Conservation (phyloP, 805 yeast species). For the Candida berthetii region DNA sequence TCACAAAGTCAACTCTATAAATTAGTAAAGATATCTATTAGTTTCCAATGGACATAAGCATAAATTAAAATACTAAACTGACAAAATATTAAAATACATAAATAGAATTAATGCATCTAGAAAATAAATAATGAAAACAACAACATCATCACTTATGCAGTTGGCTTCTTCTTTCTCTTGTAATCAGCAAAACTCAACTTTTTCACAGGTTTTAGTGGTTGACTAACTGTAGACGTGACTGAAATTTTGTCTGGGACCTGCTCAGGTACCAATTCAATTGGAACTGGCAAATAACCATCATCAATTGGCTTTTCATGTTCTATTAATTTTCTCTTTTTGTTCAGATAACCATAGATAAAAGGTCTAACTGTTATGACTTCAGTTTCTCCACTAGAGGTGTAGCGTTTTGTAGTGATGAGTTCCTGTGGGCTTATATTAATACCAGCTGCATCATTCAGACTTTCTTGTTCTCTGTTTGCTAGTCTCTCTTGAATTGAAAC, state of each 20-base stretch:
- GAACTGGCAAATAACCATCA: constrained; percentile 19
- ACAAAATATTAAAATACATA: too few relatives aligned
- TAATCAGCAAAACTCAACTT: constrained; percentile 74
- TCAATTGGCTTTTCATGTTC: constrained; percentile 5
- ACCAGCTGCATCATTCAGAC: constrained; percentile 8
- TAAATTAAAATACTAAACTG: too few relatives aligned
- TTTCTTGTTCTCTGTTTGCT: constrained; percentile 15
- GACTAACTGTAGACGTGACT: not conserved
- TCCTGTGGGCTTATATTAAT: constrained; percentile 4
- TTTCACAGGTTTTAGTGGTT: constrained; percentile 29
- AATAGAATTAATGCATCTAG: not conserved
- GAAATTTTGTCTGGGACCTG: not conserved
- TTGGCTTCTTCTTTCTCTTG: constrained; percentile 43
- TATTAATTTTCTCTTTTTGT: constrained; percentile 8
- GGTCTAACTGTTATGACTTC: constrained; percentile 14
- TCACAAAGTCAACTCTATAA: too few relatives aligned
- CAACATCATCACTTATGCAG: not conserved
- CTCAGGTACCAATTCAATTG: constrained; percentile 14
- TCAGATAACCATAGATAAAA: constrained; percentile 11
- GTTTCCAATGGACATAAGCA: too few relatives aligned
- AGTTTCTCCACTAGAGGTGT: constrained; percentile 1
- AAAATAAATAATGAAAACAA: too few relatives aligned
- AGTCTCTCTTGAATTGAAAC: constrained; percentile 26
- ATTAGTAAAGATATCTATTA: too few relatives aligned
- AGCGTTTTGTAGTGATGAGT: constrained; percentile 3